Percentiles rank a stretch among this genome's conserved stretches.
Evolutionary conservation across 345 rosid species (phyloP).

Genomic region (Pistacia vera): DNA sequence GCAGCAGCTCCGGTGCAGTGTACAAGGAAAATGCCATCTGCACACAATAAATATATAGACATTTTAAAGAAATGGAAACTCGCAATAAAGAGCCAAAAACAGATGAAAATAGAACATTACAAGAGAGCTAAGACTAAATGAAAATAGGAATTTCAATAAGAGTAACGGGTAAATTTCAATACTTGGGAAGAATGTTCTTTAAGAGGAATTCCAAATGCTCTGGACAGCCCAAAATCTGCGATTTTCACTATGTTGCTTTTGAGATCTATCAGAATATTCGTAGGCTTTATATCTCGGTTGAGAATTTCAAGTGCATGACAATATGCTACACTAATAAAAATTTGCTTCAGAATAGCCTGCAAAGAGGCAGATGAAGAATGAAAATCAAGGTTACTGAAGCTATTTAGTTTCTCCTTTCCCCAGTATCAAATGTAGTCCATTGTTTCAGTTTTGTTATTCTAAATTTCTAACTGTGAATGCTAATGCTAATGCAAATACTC

Average conservation of each 20-base stretch:
- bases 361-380: not conserved
- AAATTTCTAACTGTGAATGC: not conserved
- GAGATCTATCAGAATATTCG: conserved; percentile 52
- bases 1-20: conserved; percentile 6
- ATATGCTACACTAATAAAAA: conserved; percentile 23
- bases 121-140: not conserved
- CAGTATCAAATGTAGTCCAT: not conserved
- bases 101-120: not conserved
- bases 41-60: not conserved
- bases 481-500: not conserved
- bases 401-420: not conserved
- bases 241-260: conserved; percentile 45
- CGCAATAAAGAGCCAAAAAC: not conserved
- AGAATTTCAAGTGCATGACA: conserved; percentile 55
- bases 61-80: not conserved
- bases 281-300: conserved; percentile 58
- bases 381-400: not conserved
- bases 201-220: conserved; percentile 41
- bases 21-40: not conserved
- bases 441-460: not conserved
- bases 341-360: conserved; percentile 17
- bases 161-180: not conserved
- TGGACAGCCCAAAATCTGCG: conserved; percentile 60
- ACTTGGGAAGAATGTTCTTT: conserved; percentile 45
- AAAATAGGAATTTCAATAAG: too few relatives aligned